Percentiles rank a stretch among this genome's conserved stretches.
Conservation (phyloP, 208 protist species). For the Leishmania gerbilli region DNA sequence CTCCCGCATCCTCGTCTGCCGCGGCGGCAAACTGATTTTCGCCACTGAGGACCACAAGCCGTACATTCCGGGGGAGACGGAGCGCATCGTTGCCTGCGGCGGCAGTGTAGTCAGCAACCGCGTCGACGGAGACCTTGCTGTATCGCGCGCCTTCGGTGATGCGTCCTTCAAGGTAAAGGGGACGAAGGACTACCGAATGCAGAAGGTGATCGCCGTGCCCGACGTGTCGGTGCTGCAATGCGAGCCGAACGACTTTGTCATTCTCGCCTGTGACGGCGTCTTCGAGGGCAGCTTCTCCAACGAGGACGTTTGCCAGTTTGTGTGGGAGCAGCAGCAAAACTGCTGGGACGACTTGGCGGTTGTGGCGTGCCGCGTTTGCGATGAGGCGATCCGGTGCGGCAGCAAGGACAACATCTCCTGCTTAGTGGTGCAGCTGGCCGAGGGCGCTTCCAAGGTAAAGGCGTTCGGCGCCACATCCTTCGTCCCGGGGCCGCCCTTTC, state of each 20-base stretch:
- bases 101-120: conserved; percentile 87
- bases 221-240: conserved; percentile 74
- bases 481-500: conserved; percentile 78
- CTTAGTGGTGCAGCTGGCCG: conserved; percentile 72
- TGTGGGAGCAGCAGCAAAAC: conserved; percentile 58
- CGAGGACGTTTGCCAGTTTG: conserved; percentile 81
- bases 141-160: conserved; percentile 95
- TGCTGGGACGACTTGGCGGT: conserved; percentile 77
- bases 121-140: conserved; percentile 93
- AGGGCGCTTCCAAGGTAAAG: conserved; percentile 61
- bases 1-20: conserved; percentile 81
- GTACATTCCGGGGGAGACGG: conserved; percentile 54
- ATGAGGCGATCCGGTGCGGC: conserved; percentile 88
- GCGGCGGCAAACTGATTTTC: conserved; percentile 65
- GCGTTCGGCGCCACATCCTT: conserved; percentile 59
- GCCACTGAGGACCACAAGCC: conserved; percentile 94
- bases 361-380: conserved; percentile 76
- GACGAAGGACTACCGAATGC: conserved; percentile 62
- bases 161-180: conserved; percentile 83
- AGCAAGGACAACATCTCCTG: conserved; percentile 93
- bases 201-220: conserved; percentile 89
- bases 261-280: conserved; percentile 91
- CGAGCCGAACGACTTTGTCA: conserved; percentile 76
- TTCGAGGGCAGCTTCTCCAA: conserved; percentile 91
- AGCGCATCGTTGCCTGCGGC: conserved; percentile 87